These are phyloP conservation scores for Ramalina peruviana DNA, from an alignment of 495 filamentous ascomycete genomes.

Conservation along the genomic window DNA sequence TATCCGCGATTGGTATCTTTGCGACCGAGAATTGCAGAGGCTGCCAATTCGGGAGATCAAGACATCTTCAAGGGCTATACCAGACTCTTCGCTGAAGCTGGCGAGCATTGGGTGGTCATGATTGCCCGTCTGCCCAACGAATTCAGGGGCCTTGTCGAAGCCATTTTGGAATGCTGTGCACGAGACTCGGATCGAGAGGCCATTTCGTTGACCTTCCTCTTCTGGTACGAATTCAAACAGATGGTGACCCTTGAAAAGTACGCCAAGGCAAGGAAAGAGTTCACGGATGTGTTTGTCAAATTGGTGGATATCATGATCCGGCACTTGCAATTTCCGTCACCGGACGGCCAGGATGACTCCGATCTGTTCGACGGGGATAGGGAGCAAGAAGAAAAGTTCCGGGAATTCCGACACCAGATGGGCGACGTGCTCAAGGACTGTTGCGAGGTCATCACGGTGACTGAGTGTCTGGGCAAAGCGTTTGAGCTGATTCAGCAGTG, in stretches of 20 bases:
- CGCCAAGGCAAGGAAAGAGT: conserved; percentile 59
- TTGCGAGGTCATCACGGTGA: conserved; percentile 86
- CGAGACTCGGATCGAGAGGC: conserved; percentile 79
- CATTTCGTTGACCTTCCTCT: conserved; percentile 80
- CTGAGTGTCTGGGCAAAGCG: conserved; percentile 79
- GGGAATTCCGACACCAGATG: conserved; percentile 92
- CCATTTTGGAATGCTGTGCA: conserved; percentile 77
- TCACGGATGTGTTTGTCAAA: conserved; percentile 65
- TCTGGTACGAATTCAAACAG: conserved; percentile 98
- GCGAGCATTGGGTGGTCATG: conserved; percentile 83
- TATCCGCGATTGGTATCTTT: conserved; percentile 71
- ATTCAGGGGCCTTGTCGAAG: conserved; percentile 79
- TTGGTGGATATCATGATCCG: conserved; percentile 88
- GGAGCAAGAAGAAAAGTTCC: conserved; percentile 92
- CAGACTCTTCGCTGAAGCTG: conserved; percentile 81
- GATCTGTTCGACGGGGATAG: conserved; percentile 94
- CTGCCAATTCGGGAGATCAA: conserved; percentile 68
- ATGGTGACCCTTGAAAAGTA: conserved; percentile 84
- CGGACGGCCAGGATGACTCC: conserved; percentile 52
- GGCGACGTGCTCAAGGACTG: conserved; percentile 96
- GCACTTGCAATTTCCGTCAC: conserved; percentile 79
- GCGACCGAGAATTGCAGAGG: conserved; percentile 58
- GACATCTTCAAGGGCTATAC: conserved; percentile 82
- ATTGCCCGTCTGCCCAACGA: conserved; percentile 69
- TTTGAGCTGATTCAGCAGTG: conserved; percentile 72